Percentiles rank a stretch among this genome's conserved stretches.
These are phyloP conservation scores for Xylariaceae sp. DNA, from an alignment of 2,329 filamentous ascomycete genomes.

Conservation along the genomic window DNA sequence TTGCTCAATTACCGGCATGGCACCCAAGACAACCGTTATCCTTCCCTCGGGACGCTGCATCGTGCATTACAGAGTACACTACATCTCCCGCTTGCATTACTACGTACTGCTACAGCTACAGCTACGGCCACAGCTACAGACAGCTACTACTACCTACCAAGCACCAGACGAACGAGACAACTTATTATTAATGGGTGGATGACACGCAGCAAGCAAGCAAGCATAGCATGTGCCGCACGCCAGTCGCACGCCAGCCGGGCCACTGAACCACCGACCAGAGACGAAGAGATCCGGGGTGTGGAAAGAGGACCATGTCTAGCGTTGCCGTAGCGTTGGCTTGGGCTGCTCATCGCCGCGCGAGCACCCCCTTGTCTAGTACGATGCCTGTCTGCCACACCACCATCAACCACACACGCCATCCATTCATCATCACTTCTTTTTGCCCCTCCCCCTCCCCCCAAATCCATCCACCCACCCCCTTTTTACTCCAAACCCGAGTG, in stretches of 20 bases:
- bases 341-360: conserved; percentile 18
- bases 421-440: conserved; percentile 6
- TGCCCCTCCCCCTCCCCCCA: background rate
- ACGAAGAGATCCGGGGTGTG: conserved; percentile 9
- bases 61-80: conserved; percentile 1
- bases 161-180: too few species aligned
- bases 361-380: conserved; percentile 30
- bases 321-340: conserved; percentile 20
- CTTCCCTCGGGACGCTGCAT: conserved; percentile 4
- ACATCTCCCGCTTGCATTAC: conserved; percentile 7
- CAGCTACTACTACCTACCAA: too few species aligned
- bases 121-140: background rate
- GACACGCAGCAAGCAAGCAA: conserved; percentile 8
- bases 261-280: conserved; percentile 10
- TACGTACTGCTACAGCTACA: conserved; percentile 2
- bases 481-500: background rate
- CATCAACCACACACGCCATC: conserved; percentile 12
- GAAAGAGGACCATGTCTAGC: conserved; percentile 17
- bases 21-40: background rate
- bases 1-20: background rate
- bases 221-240: too few species aligned
- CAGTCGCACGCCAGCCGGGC: too few species aligned
- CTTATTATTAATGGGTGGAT: background rate
- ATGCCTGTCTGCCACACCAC: conserved; percentile 28
- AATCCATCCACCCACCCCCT: conserved; percentile 1